Evolutionary conservation across 768 basidiomycete genomes (phyloP), one percentile per base, ranked within the genome.

Genomic region (Butyriboletus loyo): DNA sequence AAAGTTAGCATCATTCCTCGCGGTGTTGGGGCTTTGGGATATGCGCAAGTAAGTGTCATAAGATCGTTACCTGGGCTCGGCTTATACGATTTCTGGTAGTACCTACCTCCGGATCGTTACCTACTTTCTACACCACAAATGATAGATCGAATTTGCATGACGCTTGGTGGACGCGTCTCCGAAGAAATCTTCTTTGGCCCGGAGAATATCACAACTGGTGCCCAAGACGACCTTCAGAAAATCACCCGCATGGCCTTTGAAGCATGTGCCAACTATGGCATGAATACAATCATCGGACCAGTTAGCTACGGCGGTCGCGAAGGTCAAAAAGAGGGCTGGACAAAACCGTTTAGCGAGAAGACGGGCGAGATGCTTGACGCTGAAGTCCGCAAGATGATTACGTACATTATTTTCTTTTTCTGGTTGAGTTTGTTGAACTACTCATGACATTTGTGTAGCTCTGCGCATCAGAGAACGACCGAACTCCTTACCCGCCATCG

Each of bases 1-100:
- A 98, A 99, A 73, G 97, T 99, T 53, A 95, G 91, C 72, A 99
- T 99, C 70, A 98, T 99, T 56, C 97, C 97, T 37, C 84, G 95
- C 60, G 97, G 97, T 47, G 86, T 91, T 45, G 97, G 95, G 32
- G 93, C 95, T 22, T 77, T 99, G 36, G 96, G 96, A 42, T 99
- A 98, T 70, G 96, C 96, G 39, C 94, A 94, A 79, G 92, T 89
- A 60, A 60, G 74, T 67, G 7, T 30, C 24, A 8, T 31, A 48
- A 48, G 49, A 31, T 48, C 7, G 5, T 50, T 36, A 28, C 34
- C 32, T 28, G 49, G 19, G 36, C 30, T 56, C 51, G 1, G 46
- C 49, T 67, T 13, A 62, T 27, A 28, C 13, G 27, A 36, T 30
- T 55, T 28, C 25, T 6, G 35, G 40, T 57, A 94, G 87, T 98